Base-by-base conservation (phyloP, 352 stramenopile species). In the Pythium plurisporium region DNA sequence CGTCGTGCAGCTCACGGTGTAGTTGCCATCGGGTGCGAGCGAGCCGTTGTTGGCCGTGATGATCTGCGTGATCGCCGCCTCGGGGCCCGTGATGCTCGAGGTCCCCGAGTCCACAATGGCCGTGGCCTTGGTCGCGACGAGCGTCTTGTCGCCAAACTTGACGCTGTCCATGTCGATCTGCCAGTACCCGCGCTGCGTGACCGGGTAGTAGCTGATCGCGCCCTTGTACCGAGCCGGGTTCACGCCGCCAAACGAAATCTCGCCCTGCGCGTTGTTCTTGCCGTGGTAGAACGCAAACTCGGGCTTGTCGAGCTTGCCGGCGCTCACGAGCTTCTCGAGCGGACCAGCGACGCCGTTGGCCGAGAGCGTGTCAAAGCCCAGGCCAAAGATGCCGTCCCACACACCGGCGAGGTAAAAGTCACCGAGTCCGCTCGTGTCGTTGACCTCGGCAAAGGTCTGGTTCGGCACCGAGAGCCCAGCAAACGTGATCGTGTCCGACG, bases 211-310 rank as follows among this genome's bases (percentile, higher is more conserved):
- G 40, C 72, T 59, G 31, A 99, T 71, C 17, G 98, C 90, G 26
- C 96, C 96, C 56, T 79, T 88, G 77, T 97, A 99, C 60, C 98
- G 96, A 14, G 64, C 69, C 20, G 86, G 70, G 73, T 98, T 80
- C 14, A 79, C 48, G 12, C 76, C 83, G n/a, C 80, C 80, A 34
- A 85, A 80, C 42, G 97, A 92, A 23, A 91, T 59, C 54, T 90
- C 82, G 15, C 77, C 77, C n/a, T n/a, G n/a, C 45, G 76, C 62
- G 58, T 83, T 75, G 26, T 82, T 65, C 74, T 98, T 80, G 20
- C 91, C 91, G 29, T 99, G 73, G 66, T 98, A 98, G 67, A 99
- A 99, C n/a, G 94, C 86, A 73, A 99, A 99, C 19, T 98, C 78
- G 0, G 86, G 86, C 46, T 95, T 70, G 47, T 96, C 85, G 25